These are phyloP conservation scores for Fusarium torreyae DNA, from an alignment of 2,329 filamentous ascomycete species.

Conservation along the genomic window DNA sequence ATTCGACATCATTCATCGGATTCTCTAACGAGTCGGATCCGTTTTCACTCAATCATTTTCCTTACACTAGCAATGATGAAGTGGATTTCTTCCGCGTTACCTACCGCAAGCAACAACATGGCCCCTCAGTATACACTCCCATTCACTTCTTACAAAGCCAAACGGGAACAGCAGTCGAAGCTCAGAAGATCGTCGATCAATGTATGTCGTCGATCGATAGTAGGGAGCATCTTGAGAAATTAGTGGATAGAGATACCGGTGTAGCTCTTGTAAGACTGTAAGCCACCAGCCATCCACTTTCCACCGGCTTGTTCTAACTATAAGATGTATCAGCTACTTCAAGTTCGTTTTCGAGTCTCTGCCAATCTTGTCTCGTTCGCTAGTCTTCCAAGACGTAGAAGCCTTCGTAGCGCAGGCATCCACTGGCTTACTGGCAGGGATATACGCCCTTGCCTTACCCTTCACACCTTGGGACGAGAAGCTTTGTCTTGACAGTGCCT, in stretches of 20 bases:
- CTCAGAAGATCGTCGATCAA: not conserved
- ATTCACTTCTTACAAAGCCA: slow-evolving; percentile 10
- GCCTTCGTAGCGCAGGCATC: not conserved
- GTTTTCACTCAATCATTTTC: not conserved
- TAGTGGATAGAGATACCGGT: slow-evolving; percentile 9
- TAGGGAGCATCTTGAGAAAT: not conserved
- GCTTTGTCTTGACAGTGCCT: slow-evolving; percentile 14
- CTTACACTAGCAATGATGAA: slow-evolving; percentile 1
- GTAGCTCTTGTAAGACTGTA: slow-evolving; percentile 7
- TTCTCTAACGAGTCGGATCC: slow-evolving; percentile 7
- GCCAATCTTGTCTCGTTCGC: not conserved
- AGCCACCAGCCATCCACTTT: rapidly evolving
- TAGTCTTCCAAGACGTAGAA: not conserved
- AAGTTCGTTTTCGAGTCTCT: slow-evolving; percentile 8
- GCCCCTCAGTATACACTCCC: not conserved
- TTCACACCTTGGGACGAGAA: slow-evolving; percentile 20
- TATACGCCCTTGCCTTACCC: slow-evolving; percentile 8
- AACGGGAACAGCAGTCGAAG: slow-evolving; percentile 2
- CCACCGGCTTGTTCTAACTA: not conserved
- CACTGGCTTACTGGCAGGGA: not conserved
- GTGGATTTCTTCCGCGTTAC: slow-evolving; percentile 16
- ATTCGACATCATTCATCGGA: slow-evolving; percentile 6
- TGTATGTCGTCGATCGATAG: not conserved
- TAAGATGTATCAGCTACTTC: not conserved
- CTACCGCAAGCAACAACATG: not conserved